phyloP scores from a whole-genome alignment of 352 stramenopile species.

The Phytophthora cryptogea region DNA sequence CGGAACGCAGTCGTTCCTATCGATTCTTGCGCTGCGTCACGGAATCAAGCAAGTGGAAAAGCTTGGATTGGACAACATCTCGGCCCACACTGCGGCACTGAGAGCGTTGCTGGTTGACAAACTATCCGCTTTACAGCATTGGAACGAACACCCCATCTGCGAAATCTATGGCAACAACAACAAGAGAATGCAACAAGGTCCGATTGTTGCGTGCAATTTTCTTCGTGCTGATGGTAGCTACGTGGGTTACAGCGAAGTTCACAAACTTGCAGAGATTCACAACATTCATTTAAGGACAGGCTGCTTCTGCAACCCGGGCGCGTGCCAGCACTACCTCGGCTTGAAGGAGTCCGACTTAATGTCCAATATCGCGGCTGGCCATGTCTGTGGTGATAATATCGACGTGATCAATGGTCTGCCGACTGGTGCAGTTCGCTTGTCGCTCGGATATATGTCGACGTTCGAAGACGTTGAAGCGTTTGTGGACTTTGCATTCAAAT shows the following conservation, averaged over 20 bases:
- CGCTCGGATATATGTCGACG: conserved; percentile 78
- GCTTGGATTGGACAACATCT: conserved; percentile 52
- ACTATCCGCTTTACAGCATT: conserved; percentile 48
- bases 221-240: conserved; percentile 52
- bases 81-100: conserved; percentile 54
- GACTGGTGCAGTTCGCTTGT: conserved; percentile 73
- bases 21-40: conserved; percentile 60
- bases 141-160: conserved; percentile 51
- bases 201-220: conserved; percentile 74
- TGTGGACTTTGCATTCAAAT: conserved; percentile 54
- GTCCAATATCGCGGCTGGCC: conserved; percentile 55
- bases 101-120: conserved; percentile 42
- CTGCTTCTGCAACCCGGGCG: conserved; percentile 83
- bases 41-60: conserved; percentile 51
- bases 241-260: conserved; percentile 73
- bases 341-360: conserved; percentile 59
- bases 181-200: conserved; percentile 26
- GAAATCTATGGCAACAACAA: conserved; percentile 55
- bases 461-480: conserved; percentile 68
- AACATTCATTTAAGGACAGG: conserved; percentile 73
- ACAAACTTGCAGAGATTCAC: conserved; percentile 70
- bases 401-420: conserved; percentile 67
- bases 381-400: conserved; percentile 75
- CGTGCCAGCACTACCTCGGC: conserved; percentile 67
- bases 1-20: conserved; percentile 70